Conservation (phyloP, 2,329 filamentous ascomycete species). For the Cladobotryum mycophilum region DNA sequence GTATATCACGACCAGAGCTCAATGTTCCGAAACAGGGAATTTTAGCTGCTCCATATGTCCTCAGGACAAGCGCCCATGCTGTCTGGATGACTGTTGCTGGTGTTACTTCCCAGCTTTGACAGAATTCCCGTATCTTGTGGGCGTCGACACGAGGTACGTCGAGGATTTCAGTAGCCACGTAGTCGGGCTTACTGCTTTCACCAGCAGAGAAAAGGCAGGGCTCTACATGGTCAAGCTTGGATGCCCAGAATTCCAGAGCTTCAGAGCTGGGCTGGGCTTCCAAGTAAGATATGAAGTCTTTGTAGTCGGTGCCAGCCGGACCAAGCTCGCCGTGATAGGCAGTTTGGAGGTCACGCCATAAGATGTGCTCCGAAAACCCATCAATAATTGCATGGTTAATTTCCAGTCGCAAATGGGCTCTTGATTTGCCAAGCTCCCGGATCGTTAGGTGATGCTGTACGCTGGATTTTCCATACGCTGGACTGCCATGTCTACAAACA, state of each 20-base stretch:
- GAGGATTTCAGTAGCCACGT: background rate
- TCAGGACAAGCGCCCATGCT: conserved; percentile 13
- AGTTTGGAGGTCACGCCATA: conserved; percentile 1
- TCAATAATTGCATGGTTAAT: conserved; percentile 7
- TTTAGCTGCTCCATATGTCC: background rate
- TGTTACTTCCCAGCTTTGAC: conserved; percentile 7
- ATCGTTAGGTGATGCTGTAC: conserved; percentile 8
- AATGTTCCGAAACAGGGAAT: conserved; percentile 12
- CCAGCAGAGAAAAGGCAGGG: conserved; percentile 1
- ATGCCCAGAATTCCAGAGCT: background rate
- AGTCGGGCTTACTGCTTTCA: background rate
- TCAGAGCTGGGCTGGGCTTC: background rate
- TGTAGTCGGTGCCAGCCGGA: background rate
- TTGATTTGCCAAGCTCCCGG: background rate
- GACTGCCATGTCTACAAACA: too few relatives aligned
- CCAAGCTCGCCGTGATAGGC: background rate
- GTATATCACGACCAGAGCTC: conserved; percentile 11
- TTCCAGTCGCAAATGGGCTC: conserved; percentile 1
- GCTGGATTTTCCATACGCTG: background rate
- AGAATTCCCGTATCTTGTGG: conserved; percentile 4
- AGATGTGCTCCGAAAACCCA: conserved; percentile 4
- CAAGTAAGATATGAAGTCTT: conserved; percentile 5
- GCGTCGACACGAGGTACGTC: background rate
- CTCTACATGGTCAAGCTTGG: background rate
- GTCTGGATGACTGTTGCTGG: conserved; percentile 6